Conservation (phyloP, 2,329 filamentous ascomycete species). For the Monosporascus sp. region DNA sequence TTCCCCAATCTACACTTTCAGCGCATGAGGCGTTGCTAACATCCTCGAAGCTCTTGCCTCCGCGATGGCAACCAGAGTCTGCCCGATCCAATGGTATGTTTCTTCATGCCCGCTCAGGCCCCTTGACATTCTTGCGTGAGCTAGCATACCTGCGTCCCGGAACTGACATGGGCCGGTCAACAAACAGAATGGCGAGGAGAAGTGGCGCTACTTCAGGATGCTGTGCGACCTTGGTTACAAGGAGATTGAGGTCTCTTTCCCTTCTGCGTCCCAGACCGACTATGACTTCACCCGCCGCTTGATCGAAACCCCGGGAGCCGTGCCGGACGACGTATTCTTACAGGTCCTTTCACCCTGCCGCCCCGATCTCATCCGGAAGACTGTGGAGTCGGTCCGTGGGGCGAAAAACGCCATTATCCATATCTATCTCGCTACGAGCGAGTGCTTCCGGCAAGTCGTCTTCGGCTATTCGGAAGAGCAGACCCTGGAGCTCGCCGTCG, state of each 20-base stretch:
- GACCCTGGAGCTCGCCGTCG: constrained; percentile 2
- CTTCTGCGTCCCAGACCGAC: constrained; percentile 22
- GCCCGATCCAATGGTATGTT: constrained; percentile 2
- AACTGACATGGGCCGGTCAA: no score
- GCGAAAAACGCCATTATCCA: constrained; percentile 12
- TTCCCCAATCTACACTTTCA: no score
- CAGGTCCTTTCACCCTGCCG: constrained; percentile 23
- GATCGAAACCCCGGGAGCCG: constrained; percentile 12
- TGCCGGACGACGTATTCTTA: constrained; percentile 20
- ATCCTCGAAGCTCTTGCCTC: constrained; percentile 41
- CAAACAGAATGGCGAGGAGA: constrained; percentile 5
- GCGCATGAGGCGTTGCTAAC: no score
- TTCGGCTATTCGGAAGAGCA: constrained; percentile 2
- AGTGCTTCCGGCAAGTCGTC: constrained; percentile 5
- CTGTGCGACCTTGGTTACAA: constrained; percentile 22
- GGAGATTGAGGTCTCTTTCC: constrained; percentile 24
- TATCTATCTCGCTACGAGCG: constrained; percentile 10
- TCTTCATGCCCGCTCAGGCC: neutral
- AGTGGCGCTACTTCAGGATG: constrained; percentile 21
- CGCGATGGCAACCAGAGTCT: constrained; percentile 48
- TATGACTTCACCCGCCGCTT: constrained; percentile 19
- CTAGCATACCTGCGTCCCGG: no score
- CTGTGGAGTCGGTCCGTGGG: constrained; percentile 11
- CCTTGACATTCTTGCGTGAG: no score
- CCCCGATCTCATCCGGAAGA: constrained; percentile 9